Base-by-base conservation (phyloP, 2,329 filamentous ascomycete genomes). In the Colletotrichum destructivum region DNA sequence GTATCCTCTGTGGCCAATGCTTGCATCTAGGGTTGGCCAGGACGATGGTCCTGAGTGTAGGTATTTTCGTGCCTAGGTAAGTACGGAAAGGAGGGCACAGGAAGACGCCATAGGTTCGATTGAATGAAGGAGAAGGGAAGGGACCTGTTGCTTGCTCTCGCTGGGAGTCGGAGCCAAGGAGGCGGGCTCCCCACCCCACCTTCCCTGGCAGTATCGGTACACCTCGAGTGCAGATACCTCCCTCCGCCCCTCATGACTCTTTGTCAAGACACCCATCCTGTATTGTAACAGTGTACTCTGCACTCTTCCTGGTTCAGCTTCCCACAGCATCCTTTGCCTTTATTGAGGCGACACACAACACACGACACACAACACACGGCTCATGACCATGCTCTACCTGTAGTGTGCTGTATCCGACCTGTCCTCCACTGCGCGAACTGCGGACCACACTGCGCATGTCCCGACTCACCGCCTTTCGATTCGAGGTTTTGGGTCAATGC, bases 1-100 rank as follows among this genome's bases (percentile, higher is more conserved):
- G 7, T 26, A 42, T 56, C 63, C 49, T 49, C 57, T 67, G 56
- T 68, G 51, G 57, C 68, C 57, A 70, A 47, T 38, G 31, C 46
- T 42, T 38, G 49, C 44, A 60, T 35, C 35, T 16, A 44, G 12
- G 38, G 5, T 56, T 31, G 46, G n/a, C 47, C 62, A 56, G 42
- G 26, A 23, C n/a, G 26, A 35, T 5, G 31, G 31, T 18, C 12
- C n/a, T 16, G 18, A 16, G 7, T 18, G 15, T 46, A 46, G 4
- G 26, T 4, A 26, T 26, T 26, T 26, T 26, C 4, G 26, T 26
- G 26, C 16, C 6, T 16, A 18, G 44, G 44, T 46, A 18, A 35
- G 44, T 16, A 46, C 44, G 42, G 16, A 16, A 8, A 12, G 46
- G 51, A 47, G 11, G 26, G 31, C 31, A 31, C 31, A 31, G 7